These are phyloP conservation scores for Brassica nigra DNA, from an alignment of 345 rosid genomes.

Conservation along the genomic window DNA sequence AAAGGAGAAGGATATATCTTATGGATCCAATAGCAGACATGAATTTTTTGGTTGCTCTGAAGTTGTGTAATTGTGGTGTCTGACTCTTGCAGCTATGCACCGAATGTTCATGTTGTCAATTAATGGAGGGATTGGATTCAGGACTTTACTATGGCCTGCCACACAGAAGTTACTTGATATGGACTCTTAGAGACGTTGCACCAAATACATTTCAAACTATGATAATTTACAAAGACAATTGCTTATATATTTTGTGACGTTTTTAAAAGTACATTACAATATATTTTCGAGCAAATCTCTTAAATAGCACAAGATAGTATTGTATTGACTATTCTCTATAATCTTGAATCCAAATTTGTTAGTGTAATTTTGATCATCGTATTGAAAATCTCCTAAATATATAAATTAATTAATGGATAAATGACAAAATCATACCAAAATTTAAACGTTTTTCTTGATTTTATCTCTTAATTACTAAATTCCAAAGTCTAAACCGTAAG, in stretches of 20 bases:
- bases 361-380: background rate
- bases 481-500: background rate
- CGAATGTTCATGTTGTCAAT: constrained; percentile 82
- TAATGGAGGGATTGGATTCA: constrained; percentile 85
- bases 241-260: no score
- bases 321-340: background rate
- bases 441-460: background rate
- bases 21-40: no score
- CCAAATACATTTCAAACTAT: background rate
- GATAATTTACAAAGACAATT: no score
- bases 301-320: no score
- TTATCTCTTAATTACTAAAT: background rate
- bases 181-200: no score
- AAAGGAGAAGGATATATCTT: no score
- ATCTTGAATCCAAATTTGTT: background rate
- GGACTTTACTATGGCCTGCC: constrained; percentile 94
- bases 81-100: constrained; percentile 68
- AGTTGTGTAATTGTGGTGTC: constrained; percentile 34
- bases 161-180: constrained; percentile 84
- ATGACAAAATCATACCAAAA: background rate
- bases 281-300: background rate
- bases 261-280: no score
- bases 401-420: no score
- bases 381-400: background rate
- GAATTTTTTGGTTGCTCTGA: no score